Conservation (phyloP, 2,329 filamentous ascomycete genomes). For the Anthostomella pinea region DNA sequence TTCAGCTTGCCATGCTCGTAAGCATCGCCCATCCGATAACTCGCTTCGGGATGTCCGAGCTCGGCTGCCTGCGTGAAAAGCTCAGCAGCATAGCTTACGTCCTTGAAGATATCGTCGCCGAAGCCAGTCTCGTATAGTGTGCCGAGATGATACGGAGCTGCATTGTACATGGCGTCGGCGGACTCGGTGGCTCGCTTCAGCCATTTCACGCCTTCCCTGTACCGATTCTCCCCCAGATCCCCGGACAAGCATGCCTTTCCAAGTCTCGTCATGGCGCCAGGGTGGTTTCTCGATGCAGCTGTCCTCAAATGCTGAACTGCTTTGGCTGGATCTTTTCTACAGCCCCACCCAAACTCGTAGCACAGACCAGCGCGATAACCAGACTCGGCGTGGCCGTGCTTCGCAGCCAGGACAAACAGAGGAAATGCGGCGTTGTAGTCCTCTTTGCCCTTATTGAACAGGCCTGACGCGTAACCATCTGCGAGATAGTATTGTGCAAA, state of each 20-base stretch:
- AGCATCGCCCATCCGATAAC: slow-evolving; percentile 86
- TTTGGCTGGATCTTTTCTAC: slow-evolving; percentile 82
- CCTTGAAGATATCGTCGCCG: slow-evolving; percentile 89
- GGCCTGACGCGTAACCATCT: slow-evolving; percentile 88
- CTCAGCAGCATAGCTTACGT: slow-evolving; percentile 86
- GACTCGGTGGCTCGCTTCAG: slow-evolving; percentile 88
- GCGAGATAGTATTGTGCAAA: slow-evolving; percentile 98
- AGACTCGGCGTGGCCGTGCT: slow-evolving; percentile 95
- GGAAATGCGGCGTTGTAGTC: slow-evolving; percentile 91
- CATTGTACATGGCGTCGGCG: slow-evolving; percentile 88
- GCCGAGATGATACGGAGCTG: slow-evolving; percentile 86
- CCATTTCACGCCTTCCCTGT: slow-evolving; percentile 94
- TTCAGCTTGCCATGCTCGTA: slow-evolving; percentile 89
- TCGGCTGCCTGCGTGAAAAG: slow-evolving; percentile 93
- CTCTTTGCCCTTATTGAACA: slow-evolving; percentile 92
- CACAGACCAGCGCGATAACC: slow-evolving; percentile 90
- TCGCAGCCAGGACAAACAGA: slow-evolving; percentile 88
- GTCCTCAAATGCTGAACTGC: slow-evolving; percentile 91
- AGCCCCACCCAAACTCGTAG: slow-evolving; percentile 98
- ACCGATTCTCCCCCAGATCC: slow-evolving; percentile 82
- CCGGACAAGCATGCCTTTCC: slow-evolving; percentile 87
- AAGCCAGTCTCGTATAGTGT: slow-evolving; percentile 89
- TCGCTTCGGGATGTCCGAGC: slow-evolving; percentile 82
- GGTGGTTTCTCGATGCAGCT: slow-evolving; percentile 89
- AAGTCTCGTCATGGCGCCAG: slow-evolving; percentile 88